Conservation (phyloP, 208 protist genomes). For the Porcisia deanei region DNA sequence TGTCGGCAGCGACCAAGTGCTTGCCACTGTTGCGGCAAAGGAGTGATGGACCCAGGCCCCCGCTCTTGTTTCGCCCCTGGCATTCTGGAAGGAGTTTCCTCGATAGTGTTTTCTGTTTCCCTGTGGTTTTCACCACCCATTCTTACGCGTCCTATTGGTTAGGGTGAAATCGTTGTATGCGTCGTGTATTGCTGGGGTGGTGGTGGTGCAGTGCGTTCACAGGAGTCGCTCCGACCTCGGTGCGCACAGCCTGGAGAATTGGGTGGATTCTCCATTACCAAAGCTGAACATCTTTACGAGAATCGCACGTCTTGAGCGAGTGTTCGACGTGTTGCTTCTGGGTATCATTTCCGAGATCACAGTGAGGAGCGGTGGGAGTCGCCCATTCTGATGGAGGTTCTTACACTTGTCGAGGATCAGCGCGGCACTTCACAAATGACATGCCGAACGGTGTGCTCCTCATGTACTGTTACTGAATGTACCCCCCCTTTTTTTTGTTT, state of each 20-base stretch:
- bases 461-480: background rate
- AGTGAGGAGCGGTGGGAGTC: background rate
- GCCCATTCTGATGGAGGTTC: background rate
- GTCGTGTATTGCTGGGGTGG: background rate
- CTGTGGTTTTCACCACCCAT: background rate
- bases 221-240: background rate
- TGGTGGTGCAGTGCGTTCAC: background rate
- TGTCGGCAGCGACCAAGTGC: constrained; percentile 31
- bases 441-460: background rate
- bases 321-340: background rate
- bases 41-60: background rate
- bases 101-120: background rate
- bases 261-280: background rate
- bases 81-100: background rate
- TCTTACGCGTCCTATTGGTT: background rate
- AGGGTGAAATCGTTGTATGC: background rate
- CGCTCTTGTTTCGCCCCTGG: background rate
- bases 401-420: background rate
- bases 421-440: background rate
- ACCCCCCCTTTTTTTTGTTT: background rate
- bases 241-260: background rate
- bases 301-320: background rate
- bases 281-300: background rate
- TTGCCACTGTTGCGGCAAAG: constrained; percentile 27
- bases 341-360: background rate